Base-by-base conservation (phyloP, 371 early-diverging fungal species). In the Blakeslea trispora region DNA sequence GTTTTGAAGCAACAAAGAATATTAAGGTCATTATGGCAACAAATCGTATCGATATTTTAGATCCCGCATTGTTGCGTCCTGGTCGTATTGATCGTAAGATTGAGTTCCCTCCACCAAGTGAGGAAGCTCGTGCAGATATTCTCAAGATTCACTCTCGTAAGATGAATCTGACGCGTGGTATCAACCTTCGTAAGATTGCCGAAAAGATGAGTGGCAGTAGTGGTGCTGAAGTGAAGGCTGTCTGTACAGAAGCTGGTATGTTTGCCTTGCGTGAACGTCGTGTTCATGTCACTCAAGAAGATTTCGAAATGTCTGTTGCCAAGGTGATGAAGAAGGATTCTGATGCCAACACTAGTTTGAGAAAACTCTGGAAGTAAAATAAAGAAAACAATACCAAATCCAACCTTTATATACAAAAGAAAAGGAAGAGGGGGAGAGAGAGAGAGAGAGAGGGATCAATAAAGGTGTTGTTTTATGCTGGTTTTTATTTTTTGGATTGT, bases 181-280 rank as follows among this genome's bases (percentile, higher is more conserved):
- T 99, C 64, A 93, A 99, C 55, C 97, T 93, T 76, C 99, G 99
- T 57, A 82, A 99, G 61, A 95, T 99, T 71, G 98, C 99, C 15
- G 89, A 99, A n/a, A 85, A 99, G 66, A 99, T 99, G 81, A 95
- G 96, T 41, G 99, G 99, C 65, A 93, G 97, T 58, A 99, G 99
- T 17, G 97, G 84, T 79, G 80, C 80, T 19, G 80, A 79, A 50
- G 76, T 77, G 32, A 75, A 88, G 81, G 97, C 95, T 58, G 99
- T 99, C 17, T 99, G 99, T 79, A 99, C 99, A 28, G 99, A 99
- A 79, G 99, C 99, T 3, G 99, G 99, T 65, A 99, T 99, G 99
- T 99, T 96, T 75, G 99, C 99, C n/a, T 79, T 99, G 49, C 86
- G 99, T 55, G 99, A 99, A 76, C 91, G 99, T 48, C 86, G 97